Conservation (phyloP, 2,329 filamentous ascomycete species). For the Aaosphaeria arxii region DNA sequence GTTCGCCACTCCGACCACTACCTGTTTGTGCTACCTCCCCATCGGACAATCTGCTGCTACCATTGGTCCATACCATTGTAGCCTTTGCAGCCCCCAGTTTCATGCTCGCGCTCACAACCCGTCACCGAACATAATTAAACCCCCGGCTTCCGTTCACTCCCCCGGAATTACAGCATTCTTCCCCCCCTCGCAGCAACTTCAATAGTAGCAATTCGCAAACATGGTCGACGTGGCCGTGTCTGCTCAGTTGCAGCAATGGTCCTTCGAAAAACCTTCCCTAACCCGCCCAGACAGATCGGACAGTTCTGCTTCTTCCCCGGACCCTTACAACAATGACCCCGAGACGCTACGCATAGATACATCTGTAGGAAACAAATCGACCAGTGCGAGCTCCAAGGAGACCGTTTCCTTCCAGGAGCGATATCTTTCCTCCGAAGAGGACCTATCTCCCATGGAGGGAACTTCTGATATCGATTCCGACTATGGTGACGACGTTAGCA, state of each 20-base stretch:
- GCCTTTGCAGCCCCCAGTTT: constrained; percentile 26
- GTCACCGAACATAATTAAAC: constrained; percentile 13
- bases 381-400: constrained; percentile 16
- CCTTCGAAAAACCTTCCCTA: constrained; percentile 31
- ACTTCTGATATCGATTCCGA: constrained; percentile 13
- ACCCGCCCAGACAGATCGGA: constrained; percentile 25
- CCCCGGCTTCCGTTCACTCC: neutral
- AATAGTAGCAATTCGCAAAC: constrained; percentile 6
- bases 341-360: constrained; percentile 33
- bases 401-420: constrained; percentile 30
- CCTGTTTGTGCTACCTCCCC: too few species aligned
- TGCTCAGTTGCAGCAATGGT: constrained; percentile 36
- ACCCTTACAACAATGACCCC: constrained; percentile 31
- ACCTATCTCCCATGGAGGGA: constrained; percentile 33
- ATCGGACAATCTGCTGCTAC: constrained; percentile 10
- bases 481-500: constrained; percentile 19
- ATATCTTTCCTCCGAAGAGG: constrained; percentile 39
- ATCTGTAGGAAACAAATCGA: constrained; percentile 14
- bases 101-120: constrained; percentile 12
- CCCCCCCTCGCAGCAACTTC: neutral
- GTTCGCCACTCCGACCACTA: neutral
- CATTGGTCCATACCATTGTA: constrained; percentile 18
- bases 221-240: constrained; percentile 32
- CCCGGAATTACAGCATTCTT: constrained; percentile 1
- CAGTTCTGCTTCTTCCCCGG: constrained; percentile 33